These are phyloP conservation scores for Xylariaceae sp. DNA, from an alignment of 2,329 filamentous ascomycete genomes.

Conservation along the genomic window DNA sequence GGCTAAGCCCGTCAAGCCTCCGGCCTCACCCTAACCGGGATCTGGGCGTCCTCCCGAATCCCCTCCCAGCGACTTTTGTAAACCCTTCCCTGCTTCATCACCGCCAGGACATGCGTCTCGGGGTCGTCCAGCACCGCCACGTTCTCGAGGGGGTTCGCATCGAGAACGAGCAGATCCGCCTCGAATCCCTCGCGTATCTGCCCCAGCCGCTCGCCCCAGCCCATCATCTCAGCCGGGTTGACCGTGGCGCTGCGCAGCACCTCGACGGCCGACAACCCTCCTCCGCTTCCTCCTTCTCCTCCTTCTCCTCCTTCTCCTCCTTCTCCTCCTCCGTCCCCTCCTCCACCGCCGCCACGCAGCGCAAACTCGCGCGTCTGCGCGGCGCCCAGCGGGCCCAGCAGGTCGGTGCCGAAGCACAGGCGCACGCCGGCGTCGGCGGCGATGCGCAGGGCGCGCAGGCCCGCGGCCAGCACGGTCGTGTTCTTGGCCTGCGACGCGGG, in stretches of 20 bases:
- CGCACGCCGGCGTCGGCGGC: conserved; percentile 42
- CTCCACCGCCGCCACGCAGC: conserved; percentile 34
- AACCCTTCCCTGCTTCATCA: conserved; percentile 45
- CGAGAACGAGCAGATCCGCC: conserved; percentile 43
- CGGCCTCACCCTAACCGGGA: neutral
- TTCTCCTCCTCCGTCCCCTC: too few species aligned
- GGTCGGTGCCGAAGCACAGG: conserved; percentile 47
- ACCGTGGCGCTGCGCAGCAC: conserved; percentile 44
- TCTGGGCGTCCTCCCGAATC: conserved; percentile 5
- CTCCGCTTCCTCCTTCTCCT: too few species aligned
- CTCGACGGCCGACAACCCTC: conserved; percentile 31
- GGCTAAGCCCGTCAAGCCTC: too few species aligned
- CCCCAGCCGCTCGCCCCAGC: conserved; percentile 36
- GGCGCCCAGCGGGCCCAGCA: conserved; percentile 40
- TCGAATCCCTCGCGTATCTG: conserved; percentile 38
- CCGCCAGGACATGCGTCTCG: conserved; percentile 35
- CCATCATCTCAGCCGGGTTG: conserved; percentile 39
- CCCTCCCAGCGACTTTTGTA: conserved; percentile 16
- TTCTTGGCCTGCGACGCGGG: conserved; percentile 38
- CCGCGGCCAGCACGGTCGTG: conserved; percentile 35
- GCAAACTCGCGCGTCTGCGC: conserved; percentile 44
- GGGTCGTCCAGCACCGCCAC: conserved; percentile 39
- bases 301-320: too few species aligned
- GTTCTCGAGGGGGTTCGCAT: conserved; percentile 43
- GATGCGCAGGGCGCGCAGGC: conserved; percentile 36